Evolutionary conservation across 768 basidiomycete genomes (phyloP), one percentile per base, ranked within the genome.

Genomic region (Baorangia bicolor): DNA sequence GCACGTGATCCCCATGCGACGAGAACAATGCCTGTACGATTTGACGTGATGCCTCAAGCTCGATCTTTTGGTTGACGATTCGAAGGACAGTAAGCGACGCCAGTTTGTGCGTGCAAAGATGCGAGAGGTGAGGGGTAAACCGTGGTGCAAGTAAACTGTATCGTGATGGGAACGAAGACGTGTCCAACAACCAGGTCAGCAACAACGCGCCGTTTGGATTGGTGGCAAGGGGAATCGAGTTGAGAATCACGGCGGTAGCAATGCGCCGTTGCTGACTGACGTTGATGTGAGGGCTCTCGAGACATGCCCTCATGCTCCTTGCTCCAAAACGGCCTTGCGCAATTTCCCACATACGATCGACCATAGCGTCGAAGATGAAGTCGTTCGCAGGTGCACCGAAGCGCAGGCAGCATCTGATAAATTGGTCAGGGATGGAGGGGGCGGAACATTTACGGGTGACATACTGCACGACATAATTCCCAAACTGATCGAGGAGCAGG

Each of bases 271-370:
- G 91, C 69, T 98, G 95, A 68, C 87, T 92, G 55, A 90, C 60
- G 23, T 83, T 92, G 41, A 96, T 90, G 65, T 90, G 85, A 33
- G 90, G 85, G 70, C 87, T 94, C 73, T 98, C 97, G 20, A 98
- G 80, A 70, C 95, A 97, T 12, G 97, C 95, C 60, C 96, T 83
- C 90, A 98, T 96, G 68, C 94, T 95, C 46, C 97, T 88, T 43
- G 97, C 97, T 51, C 97, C 97, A 65, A 97, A 99, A 33, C 97
- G 87, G 23, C 96, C 96, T 75, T 98, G 96, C 0, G 94, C 96
- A 50, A 99, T 81, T 75, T 98, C 97, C 94, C 97, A 98, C 76
- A 97, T 89, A 38, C 97, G 91, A 72, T 98, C 96, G 43, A 92
- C 88, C 79, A 98, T 98, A 28, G 93, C 94, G 69, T 98, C 95